Evolutionary conservation across 192 early-diverging fungal species (phyloP).

Genomic region (Radiomyces spectabilis): DNA sequence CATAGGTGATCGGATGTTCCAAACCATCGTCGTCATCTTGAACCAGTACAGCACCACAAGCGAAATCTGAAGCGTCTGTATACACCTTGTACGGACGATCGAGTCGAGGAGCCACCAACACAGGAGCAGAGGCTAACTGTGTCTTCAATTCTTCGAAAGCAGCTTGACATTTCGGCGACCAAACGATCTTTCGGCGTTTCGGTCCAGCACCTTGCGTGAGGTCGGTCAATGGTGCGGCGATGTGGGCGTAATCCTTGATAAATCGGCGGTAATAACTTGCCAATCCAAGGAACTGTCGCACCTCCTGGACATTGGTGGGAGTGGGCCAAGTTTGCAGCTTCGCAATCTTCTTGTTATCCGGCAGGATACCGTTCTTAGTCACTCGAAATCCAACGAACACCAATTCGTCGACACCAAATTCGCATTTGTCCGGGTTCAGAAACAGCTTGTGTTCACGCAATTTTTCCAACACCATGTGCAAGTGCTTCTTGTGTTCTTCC

Average conservation of each 20-base stretch:
- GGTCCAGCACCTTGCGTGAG: conserved; percentile 13
- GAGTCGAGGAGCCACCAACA: background rate
- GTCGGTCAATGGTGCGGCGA: conserved; percentile 21
- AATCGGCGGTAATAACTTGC: conserved; percentile 31
- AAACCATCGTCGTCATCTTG: conserved; percentile 10
- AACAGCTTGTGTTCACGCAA: too few relatives aligned
- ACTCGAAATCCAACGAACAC: conserved; percentile 24
- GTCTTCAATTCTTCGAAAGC: background rate
- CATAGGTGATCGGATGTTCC: conserved; percentile 15
- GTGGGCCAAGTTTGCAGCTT: conserved; percentile 16
- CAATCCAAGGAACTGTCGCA: conserved; percentile 28
- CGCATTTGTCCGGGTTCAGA: too few relatives aligned
- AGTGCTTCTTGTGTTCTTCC: too few relatives aligned
- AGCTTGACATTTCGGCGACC: background rate
- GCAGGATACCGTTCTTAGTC: conserved; percentile 4
- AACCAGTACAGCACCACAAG: background rate
- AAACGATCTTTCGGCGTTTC: background rate
- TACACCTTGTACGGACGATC: background rate
- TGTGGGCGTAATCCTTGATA: conserved; percentile 25
- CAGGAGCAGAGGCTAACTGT: background rate
- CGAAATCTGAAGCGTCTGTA: background rate
- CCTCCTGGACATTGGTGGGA: conserved; percentile 6
- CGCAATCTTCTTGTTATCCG: conserved; percentile 15
- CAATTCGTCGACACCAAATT: too few relatives aligned
- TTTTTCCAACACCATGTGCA: too few relatives aligned